Base-by-base conservation (phyloP, 169 alveolate species). In the Cryptosporidium viatorum region DNA sequence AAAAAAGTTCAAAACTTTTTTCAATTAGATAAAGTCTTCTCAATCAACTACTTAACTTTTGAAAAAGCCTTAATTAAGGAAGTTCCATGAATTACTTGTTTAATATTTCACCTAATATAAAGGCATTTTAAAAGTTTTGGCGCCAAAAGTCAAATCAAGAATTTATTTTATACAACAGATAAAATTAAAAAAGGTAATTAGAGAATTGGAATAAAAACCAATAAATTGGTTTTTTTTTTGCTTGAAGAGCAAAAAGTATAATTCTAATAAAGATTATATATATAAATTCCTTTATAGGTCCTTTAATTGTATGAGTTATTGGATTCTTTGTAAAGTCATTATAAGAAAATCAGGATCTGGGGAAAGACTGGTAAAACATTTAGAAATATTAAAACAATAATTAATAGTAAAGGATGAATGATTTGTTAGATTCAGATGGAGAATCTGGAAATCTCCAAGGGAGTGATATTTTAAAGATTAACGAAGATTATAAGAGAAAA, bases 91-190 rank as follows among this genome's bases (percentile, higher is more conserved):
- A 48, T 16, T 48, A 14, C 21, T 48, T 48, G 5, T 48, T 48
- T 2, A 41, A 41, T 41, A 10, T 41, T 14, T 3, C 6, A 3
- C 55, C 3, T 3, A 55, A 55, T 55, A 3, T 26, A 8, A 26
- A 55, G 4, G n/a, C 37, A 0, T 48, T 48, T 8, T 7, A 9
- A 23, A 33, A 8, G 3, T 31, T 60, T 31, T 33, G 71, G 71
- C 71, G 71, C 71, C 71, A 65, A 65, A 35, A 7, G 71, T 65
- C 71, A 65, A 65, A 65, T 65, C 33, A 35, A 9, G 71, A 65
- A 65, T 31, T 65, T 31, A n/a, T 26, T 26, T 55, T 55, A 55
- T 21, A 55, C 3, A 52, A 5, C 16, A 55, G 10, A 55, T 55
- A 55, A 18, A 21, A 55, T 5, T 55, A 0, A 55, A 8, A 18